Percentiles rank a stretch among this genome's conserved stretches.
Evolutionary conservation across 345 rosid species (phyloP).

Genomic region (Durio zibethinus): DNA sequence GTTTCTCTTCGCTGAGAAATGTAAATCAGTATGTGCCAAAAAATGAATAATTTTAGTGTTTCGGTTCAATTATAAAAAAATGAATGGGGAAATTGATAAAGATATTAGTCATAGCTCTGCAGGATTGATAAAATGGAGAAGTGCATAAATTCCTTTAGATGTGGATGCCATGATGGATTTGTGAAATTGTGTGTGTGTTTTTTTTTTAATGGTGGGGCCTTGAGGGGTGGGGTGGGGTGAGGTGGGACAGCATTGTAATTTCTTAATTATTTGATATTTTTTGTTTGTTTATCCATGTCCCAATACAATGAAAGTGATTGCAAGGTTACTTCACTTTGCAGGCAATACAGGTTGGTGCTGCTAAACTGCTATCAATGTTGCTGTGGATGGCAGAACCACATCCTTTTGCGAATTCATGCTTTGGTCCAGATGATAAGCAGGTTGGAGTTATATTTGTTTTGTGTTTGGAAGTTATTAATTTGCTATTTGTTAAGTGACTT

Average conservation of each 20-base stretch:
- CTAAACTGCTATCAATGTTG: conserved; percentile 55
- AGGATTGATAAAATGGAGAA: background rate
- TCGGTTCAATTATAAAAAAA: background rate
- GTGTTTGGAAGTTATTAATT: conserved; percentile 10
- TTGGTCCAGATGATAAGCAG: conserved; percentile 73
- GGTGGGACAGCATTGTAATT: background rate
- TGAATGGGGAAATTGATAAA: background rate
- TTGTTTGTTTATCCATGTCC: background rate
- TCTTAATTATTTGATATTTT: background rate
- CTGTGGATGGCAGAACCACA: conserved; percentile 53
- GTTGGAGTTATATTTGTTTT: conserved; percentile 39
- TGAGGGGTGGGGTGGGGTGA: background rate
- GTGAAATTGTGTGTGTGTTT: background rate
- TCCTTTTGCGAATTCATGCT: conserved; percentile 44
- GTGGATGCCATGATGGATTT: background rate
- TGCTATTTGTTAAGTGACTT: background rate
- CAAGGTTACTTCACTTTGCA: conserved; percentile 29
- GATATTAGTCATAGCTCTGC: background rate
- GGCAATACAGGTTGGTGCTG: conserved; percentile 70
- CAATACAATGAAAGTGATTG: background rate
- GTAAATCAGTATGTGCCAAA: background rate
- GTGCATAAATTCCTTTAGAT: background rate
- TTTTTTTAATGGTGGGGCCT: background rate
- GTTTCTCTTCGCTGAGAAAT: background rate
- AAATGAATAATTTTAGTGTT: background rate